Conservation (phyloP, 2,329 filamentous ascomycete genomes). For the Ceratocystis cubensis region DNA sequence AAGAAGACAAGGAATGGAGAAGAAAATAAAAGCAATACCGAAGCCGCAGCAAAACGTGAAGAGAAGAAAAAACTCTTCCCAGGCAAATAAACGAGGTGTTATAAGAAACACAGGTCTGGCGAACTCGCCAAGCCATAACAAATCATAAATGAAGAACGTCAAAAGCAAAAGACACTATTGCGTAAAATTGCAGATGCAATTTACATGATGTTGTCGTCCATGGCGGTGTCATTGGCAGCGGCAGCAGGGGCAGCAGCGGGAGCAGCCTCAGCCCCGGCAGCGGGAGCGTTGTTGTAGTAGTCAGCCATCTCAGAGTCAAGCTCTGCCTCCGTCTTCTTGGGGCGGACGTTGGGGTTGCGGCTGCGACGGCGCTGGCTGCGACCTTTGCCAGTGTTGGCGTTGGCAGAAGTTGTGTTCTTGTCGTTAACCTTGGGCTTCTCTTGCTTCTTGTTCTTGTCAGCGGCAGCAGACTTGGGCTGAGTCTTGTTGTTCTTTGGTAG, state of each 20-base stretch:
- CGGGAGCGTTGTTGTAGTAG: slow-evolving; percentile 56
- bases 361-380: slow-evolving; percentile 34
- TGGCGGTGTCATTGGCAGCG: slow-evolving; percentile 44
- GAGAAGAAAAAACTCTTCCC: not conserved
- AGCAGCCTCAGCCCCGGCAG: slow-evolving; percentile 33
- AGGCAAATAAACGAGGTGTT: not conserved
- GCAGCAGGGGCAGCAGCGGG: slow-evolving; percentile 36
- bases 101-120: slow-evolving; percentile 9
- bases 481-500: slow-evolving; percentile 43
- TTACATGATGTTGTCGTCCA: slow-evolving; percentile 39
- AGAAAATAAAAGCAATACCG: slow-evolving; percentile 8
- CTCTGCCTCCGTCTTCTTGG: slow-evolving; percentile 87
- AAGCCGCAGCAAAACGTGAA: not conserved
- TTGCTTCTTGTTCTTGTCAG: slow-evolving; percentile 50
- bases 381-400: slow-evolving; percentile 31
- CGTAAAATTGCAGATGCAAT: not conserved
- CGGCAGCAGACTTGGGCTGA: slow-evolving; percentile 71
- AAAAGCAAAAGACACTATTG: not conserved
- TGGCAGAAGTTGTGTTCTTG: slow-evolving; percentile 24
- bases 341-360: slow-evolving; percentile 51
- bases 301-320: slow-evolving; percentile 96
- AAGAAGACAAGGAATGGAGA: slow-evolving; percentile 1
- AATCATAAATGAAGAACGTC: slow-evolving; percentile 1
- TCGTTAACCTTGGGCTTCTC: slow-evolving; percentile 33
- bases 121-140: slow-evolving; percentile 16